Percentiles rank a stretch among this genome's conserved stretches.
phyloP scores from a whole-genome alignment of 257 asterid genomes.

The Scutellaria baicalensis region DNA sequence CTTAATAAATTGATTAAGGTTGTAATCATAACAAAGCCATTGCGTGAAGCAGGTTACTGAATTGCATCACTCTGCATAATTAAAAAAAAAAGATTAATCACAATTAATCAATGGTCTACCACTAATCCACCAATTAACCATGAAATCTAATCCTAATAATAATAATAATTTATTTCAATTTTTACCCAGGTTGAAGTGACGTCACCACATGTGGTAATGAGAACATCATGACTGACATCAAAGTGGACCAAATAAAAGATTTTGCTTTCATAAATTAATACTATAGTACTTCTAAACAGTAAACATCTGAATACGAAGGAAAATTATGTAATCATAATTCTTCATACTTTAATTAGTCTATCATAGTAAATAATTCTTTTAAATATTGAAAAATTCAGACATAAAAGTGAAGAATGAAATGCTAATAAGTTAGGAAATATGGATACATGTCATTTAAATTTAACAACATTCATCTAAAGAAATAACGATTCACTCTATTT shows the following conservation, averaged over 20 bases:
- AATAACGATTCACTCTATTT: too few species aligned
- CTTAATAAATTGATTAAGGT: too few species aligned
- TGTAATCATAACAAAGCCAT: too few species aligned
- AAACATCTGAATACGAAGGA: slow-evolving; percentile 2
- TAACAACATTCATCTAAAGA: too few species aligned
- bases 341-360: too few species aligned
- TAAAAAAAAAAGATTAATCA: neutral
- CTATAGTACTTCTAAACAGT: slow-evolving; percentile 13
- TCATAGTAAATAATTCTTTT: too few species aligned
- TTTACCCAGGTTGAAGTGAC: neutral
- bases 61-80: neutral
- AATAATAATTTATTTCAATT: too few species aligned
- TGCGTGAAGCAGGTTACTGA: neutral
- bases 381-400: neutral
- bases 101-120: neutral
- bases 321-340: too few species aligned
- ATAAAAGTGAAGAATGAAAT: neutral
- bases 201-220: neutral
- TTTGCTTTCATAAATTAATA: neutral
- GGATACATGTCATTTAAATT: too few species aligned
- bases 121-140: neutral
- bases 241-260: neutral
- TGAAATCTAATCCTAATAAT: neutral
- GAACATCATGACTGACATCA: slow-evolving; percentile 3
- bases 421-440: neutral